Evolutionary conservation across 2,329 filamentous ascomycete genomes (phyloP).

Genomic region (Beauveria pseudobassiana): DNA sequence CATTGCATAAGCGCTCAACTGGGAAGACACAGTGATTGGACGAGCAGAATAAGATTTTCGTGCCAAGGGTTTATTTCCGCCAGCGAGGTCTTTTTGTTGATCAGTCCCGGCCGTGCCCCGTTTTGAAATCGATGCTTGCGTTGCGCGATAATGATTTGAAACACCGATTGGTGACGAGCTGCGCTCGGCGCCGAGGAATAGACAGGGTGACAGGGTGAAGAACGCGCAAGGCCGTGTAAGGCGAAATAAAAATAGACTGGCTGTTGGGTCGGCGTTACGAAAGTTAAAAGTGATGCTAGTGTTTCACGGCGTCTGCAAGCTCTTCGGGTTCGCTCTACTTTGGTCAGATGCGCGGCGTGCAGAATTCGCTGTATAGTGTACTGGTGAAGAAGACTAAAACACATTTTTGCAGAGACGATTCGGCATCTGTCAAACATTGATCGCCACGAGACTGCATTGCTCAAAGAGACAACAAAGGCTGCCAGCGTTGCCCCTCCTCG

Average conservation of each 20-base stretch:
- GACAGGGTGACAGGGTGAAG: background rate
- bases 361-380: background rate
- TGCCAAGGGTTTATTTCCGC: background rate
- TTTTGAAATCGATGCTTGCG: no score
- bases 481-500: background rate
- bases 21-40: background rate
- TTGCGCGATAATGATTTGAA: background rate
- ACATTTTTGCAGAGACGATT: background rate
- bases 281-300: conserved; percentile 9
- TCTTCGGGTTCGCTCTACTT: background rate
- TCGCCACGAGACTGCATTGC: background rate
- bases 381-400: background rate
- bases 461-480: background rate
- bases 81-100: background rate
- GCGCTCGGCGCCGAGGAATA: background rate
- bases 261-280: background rate
- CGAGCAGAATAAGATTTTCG: background rate
- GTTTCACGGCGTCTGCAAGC: background rate
- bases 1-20: background rate
- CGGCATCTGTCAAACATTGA: background rate
- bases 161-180: background rate
- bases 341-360: background rate
- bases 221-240: background rate
- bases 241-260: background rate
- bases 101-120: background rate